Conservation (phyloP, 176 grass and related monocot species). For the Oryza brachyantha region DNA sequence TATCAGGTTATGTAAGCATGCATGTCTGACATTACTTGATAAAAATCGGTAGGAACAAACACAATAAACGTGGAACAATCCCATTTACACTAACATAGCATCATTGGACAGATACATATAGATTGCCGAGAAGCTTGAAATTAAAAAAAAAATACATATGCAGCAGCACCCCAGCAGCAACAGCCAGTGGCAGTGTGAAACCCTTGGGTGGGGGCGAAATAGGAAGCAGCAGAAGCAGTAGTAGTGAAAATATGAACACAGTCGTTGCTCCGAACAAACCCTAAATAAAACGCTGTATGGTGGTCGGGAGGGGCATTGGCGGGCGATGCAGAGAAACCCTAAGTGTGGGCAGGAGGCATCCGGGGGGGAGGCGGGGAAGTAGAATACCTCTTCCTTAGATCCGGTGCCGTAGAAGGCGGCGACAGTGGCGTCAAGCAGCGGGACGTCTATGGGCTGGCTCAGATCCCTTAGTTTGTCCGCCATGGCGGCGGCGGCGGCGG, state of each 20-base stretch:
- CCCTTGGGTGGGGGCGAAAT: no score
- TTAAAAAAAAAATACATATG: neutral
- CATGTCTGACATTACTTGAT: neutral
- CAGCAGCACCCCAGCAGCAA: neutral
- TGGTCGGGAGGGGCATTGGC: neutral
- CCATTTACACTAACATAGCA: neutral
- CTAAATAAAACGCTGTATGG: no score
- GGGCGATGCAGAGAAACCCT: constrained; percentile 28
- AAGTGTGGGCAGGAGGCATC: neutral
- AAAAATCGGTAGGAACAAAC: neutral
- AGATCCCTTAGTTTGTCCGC: constrained; percentile 96
- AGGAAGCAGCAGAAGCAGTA: no score
- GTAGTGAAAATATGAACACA: no score
- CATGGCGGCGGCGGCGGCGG: constrained; percentile 53
- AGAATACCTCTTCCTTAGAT: constrained; percentile 95
- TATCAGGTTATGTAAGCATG: neutral
- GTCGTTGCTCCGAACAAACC: no score
- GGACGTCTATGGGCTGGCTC: constrained; percentile 93
- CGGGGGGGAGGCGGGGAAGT: neutral
- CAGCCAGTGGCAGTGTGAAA: no score
- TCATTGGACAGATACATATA: neutral
- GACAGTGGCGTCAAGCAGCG: constrained; percentile 88
- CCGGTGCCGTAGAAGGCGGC: constrained; percentile 98
- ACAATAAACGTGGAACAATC: neutral
- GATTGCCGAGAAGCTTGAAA: neutral